Conservation (phyloP, 1,139 yeast species). For the Debaryomyces fabryi region DNA sequence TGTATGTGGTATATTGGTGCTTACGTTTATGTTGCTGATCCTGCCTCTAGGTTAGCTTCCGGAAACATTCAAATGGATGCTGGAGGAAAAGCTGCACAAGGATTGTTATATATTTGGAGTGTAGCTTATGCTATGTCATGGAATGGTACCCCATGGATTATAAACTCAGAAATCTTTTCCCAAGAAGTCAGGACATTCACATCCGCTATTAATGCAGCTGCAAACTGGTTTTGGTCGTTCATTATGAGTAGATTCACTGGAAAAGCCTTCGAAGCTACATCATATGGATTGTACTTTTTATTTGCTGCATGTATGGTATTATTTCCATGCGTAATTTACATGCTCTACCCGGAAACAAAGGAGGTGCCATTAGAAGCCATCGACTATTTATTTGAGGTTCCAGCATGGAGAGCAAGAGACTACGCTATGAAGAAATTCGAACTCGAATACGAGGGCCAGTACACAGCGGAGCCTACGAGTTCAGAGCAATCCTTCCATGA, state of each 20-base stretch:
- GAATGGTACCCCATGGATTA: slow-evolving; percentile 55
- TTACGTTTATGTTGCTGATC: slow-evolving; percentile 45
- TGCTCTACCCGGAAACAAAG: slow-evolving; percentile 50
- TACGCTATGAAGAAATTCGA: slow-evolving; percentile 25
- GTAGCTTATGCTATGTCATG: slow-evolving; percentile 45
- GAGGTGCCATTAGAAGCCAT: slow-evolving; percentile 47
- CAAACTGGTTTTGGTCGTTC: slow-evolving; percentile 55
- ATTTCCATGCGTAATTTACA: slow-evolving; percentile 35
- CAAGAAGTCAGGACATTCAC: slow-evolving; percentile 46
- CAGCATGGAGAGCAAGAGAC: slow-evolving; percentile 33
- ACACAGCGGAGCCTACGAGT: not conserved
- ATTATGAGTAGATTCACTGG: slow-evolving; percentile 50
- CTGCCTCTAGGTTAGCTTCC: slow-evolving; percentile 29
- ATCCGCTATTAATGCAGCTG: slow-evolving; percentile 46
- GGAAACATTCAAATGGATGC: slow-evolving; percentile 24
- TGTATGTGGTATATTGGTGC: slow-evolving; percentile 55
- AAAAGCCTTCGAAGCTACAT: slow-evolving; percentile 42
- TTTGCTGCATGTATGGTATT: slow-evolving; percentile 42
- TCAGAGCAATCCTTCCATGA: not conserved
- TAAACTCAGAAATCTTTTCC: slow-evolving; percentile 48
- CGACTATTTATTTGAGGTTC: slow-evolving; percentile 42
- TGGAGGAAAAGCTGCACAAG: slow-evolving; percentile 54
- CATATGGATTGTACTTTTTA: slow-evolving; percentile 48
- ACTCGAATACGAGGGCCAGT: slow-evolving; percentile 17
- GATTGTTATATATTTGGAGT: slow-evolving; percentile 51